Conservation (phyloP, 805 yeast genomes). For the Schwanniomyces vanrijiae region DNA sequence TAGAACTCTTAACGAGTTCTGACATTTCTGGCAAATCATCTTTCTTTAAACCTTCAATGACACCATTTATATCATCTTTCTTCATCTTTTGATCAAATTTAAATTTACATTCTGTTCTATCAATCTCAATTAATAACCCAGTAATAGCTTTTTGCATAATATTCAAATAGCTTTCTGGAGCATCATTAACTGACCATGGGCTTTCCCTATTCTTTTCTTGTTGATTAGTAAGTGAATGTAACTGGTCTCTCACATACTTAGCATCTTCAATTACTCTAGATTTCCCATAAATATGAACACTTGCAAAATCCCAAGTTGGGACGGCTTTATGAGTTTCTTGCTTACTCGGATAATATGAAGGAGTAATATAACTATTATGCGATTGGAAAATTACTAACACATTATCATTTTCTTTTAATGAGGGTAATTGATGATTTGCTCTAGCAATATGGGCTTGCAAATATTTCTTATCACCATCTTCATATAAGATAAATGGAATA, state of each 20-base stretch:
- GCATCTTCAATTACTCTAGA: slow-evolving; percentile 45
- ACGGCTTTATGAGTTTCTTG: slow-evolving; percentile 57
- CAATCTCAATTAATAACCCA: slow-evolving; percentile 55
- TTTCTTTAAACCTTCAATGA: slow-evolving; percentile 44
- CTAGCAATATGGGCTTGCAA: slow-evolving; percentile 58
- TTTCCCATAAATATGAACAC: slow-evolving; percentile 56
- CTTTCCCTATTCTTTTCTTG: slow-evolving; percentile 43
- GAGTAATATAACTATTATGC: slow-evolving; percentile 53
- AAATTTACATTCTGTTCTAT: slow-evolving; percentile 49
- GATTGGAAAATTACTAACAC: slow-evolving; percentile 55
- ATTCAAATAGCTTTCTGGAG: slow-evolving; percentile 50
- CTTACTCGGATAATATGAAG: slow-evolving; percentile 60
- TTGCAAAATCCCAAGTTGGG: slow-evolving; percentile 70
- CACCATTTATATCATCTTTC: slow-evolving; percentile 50
- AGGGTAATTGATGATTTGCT: slow-evolving; percentile 49
- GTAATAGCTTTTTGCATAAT: slow-evolving; percentile 49
- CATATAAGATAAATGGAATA: slow-evolving; percentile 50
- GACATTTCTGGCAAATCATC: slow-evolving; percentile 34
- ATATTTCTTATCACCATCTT: slow-evolving; percentile 30
- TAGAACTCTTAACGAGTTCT: slow-evolving; percentile 19
- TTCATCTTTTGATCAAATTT: slow-evolving; percentile 56
- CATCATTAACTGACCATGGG: slow-evolving; percentile 58
- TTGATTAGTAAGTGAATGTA: slow-evolving; percentile 44
- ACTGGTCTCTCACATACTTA: slow-evolving; percentile 45
- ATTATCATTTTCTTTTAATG: slow-evolving; percentile 35